A percentile compares a stretch with the other conserved stretches of the same genome.
Evolutionary conservation across 2,329 filamentous ascomycete species (phyloP).

Genomic region (Aureobasidium uvarum): DNA sequence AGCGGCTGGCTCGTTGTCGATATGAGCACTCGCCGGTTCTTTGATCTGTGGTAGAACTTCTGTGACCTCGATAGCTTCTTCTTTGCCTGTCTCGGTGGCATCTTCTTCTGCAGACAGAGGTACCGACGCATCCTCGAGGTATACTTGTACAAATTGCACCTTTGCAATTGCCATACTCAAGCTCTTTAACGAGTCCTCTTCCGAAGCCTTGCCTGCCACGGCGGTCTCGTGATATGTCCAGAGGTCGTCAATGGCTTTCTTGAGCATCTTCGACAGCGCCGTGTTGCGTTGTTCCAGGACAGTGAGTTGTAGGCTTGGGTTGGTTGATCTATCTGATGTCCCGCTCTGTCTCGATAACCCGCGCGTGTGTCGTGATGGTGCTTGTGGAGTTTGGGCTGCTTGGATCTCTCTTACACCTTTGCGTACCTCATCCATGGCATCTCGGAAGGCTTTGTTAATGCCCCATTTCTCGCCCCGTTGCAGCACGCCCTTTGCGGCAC

Average conservation of each 20-base stretch:
- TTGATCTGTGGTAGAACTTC: constrained; percentile 15
- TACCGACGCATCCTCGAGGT: constrained; percentile 48
- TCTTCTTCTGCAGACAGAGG: constrained; percentile 46
- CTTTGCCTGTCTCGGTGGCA: constrained; percentile 32
- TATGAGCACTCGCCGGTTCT: constrained; percentile 2
- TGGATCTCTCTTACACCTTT: constrained; percentile 71
- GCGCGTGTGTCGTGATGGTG: constrained; percentile 35
- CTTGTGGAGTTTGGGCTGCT: constrained; percentile 39
- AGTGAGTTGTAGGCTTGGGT: constrained; percentile 47
- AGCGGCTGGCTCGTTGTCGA: not conserved
- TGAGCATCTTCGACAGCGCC: constrained; percentile 65
- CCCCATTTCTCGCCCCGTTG: constrained; percentile 72
- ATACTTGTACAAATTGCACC: constrained; percentile 53
- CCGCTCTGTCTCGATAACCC: constrained; percentile 11
- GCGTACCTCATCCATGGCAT: constrained; percentile 74
- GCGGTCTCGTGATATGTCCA: constrained; percentile 58
- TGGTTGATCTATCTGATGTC: not conserved
- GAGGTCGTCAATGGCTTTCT: constrained; percentile 63
- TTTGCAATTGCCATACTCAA: constrained; percentile 51
- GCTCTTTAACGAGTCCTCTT: constrained; percentile 41
- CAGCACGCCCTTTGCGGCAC: constrained; percentile 71
- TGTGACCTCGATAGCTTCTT: constrained; percentile 10
- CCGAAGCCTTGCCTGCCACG: constrained; percentile 39
- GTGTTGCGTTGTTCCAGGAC: constrained; percentile 64
- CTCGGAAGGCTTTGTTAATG: constrained; percentile 77